A percentile compares a stretch with the other conserved stretches of the same genome.
These are phyloP conservation scores for Backusella morwellensis DNA, from an alignment of 192 early-diverging fungal genomes.

Conservation along the genomic window DNA sequence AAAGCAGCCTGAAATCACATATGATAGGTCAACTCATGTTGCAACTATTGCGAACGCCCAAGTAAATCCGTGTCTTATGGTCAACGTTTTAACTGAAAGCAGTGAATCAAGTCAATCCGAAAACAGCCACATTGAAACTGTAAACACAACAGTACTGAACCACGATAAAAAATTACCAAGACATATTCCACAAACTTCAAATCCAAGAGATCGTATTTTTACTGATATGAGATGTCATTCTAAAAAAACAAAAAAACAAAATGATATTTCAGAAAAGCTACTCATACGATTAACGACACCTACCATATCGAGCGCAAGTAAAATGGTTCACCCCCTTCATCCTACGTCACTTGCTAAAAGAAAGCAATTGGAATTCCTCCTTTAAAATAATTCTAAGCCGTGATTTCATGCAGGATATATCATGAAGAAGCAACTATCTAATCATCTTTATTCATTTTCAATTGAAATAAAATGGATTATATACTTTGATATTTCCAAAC, in stretches of 20 bases:
- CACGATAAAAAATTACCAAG: background rate
- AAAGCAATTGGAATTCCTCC: background rate
- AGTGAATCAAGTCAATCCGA: background rate
- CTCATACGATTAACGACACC: background rate
- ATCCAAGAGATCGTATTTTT: background rate
- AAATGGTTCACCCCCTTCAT: background rate
- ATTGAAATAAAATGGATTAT: background rate
- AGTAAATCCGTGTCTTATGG: background rate
- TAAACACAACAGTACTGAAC: background rate
- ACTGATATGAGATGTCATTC: background rate
- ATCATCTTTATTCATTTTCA: background rate
- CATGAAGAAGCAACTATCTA: background rate
- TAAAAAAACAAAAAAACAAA: background rate
- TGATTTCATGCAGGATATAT: background rate
- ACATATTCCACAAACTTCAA: background rate
- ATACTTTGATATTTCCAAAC: background rate
- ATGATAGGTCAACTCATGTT: background rate
- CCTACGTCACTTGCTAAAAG: background rate
- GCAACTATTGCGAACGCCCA: background rate
- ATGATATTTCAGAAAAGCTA: background rate
- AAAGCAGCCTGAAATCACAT: background rate
- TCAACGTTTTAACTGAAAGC: background rate
- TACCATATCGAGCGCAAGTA: background rate
- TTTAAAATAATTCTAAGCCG: background rate
- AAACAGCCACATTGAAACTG: background rate